Conservation (phyloP, 345 rosid genomes). For the Populus tremula region DNA sequence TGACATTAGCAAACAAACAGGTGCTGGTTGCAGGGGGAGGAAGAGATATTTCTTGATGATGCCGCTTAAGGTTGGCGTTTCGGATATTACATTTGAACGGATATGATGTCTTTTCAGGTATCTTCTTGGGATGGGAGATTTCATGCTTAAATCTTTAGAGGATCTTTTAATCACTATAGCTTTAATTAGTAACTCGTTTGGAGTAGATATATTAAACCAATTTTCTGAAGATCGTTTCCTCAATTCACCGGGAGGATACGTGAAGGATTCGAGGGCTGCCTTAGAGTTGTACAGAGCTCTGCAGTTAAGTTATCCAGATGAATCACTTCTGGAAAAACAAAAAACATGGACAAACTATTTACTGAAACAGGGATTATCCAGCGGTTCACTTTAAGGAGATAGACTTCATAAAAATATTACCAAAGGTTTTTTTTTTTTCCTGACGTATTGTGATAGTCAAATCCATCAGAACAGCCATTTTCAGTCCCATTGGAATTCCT, state of each 20-base stretch:
- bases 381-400: no score
- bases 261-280: slow-evolving; percentile 46
- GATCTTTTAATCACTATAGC: not conserved
- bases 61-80: slow-evolving; percentile 62
- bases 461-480: no score
- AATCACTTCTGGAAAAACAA: no score
- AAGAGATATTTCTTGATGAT: slow-evolving; percentile 58
- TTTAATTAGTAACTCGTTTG: slow-evolving; percentile 3
- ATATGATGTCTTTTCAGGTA: slow-evolving; percentile 75
- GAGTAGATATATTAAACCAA: slow-evolving; percentile 53
- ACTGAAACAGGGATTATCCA: no score
- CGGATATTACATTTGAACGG: slow-evolving; percentile 62
- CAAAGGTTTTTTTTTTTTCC: no score
- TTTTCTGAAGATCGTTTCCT: slow-evolving; percentile 50
- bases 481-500: no score
- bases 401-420: no score
- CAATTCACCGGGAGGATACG: slow-evolving; percentile 54
- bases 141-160: not conserved
- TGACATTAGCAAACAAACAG: slow-evolving; percentile 42
- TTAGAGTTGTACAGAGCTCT: slow-evolving; percentile 65
- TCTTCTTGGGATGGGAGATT: not conserved
- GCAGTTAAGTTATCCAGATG: no score
- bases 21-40: slow-evolving; percentile 70
- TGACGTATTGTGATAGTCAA: no score
- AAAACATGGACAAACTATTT: no score